A percentile compares a stretch with the other conserved stretches of the same genome.
phyloP scores from a whole-genome alignment of 805 yeast genomes.

The Kazachstania psychrophila region DNA sequence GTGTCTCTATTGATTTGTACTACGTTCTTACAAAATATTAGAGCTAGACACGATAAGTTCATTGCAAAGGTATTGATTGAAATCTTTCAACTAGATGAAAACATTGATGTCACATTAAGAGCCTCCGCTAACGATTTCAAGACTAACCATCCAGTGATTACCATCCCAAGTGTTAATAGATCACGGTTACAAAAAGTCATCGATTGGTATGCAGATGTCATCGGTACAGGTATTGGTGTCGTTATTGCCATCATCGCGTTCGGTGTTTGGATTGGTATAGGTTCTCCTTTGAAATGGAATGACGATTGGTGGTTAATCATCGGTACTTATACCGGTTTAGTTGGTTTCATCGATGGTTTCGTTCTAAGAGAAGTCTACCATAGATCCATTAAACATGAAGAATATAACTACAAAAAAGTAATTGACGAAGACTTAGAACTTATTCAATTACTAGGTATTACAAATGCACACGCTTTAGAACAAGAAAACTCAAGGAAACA shows the following conservation, averaged over 20 bases:
- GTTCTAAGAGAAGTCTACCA: slow-evolving; percentile 33
- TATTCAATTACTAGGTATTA: slow-evolving; percentile 22
- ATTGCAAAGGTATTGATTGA: slow-evolving; percentile 17
- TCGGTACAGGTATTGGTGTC: slow-evolving; percentile 37
- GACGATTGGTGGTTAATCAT: slow-evolving; percentile 39
- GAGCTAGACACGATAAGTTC: slow-evolving; percentile 31
- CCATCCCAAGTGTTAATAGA: slow-evolving; percentile 13
- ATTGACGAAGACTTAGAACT: slow-evolving; percentile 29
- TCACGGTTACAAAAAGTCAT: slow-evolving; percentile 20
- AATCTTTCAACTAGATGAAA: slow-evolving; percentile 22
- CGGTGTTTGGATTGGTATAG: slow-evolving; percentile 32
- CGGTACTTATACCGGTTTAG: slow-evolving; percentile 39
- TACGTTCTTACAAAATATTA: slow-evolving; percentile 33
- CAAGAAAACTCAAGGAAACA: slow-evolving; percentile 5
- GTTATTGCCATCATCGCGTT: slow-evolving; percentile 29
- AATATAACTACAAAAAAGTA: slow-evolving; percentile 21
- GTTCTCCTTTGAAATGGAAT: slow-evolving; percentile 31
- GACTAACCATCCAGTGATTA: slow-evolving; percentile 21
- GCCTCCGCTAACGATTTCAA: slow-evolving; percentile 12
- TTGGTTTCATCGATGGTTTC: slow-evolving; percentile 38
- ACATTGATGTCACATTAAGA: slow-evolving; percentile 26
- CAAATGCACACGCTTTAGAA: slow-evolving; percentile 16
- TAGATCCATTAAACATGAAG: slow-evolving; percentile 22
- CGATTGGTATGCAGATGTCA: slow-evolving; percentile 34
- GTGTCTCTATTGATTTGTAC: slow-evolving; percentile 30